Evolutionary conservation across 176 grass and related monocot genomes (phyloP).

Genomic region (bread wheat (Triticum aestivum)): IWGSC_CS_RefSeq_v2.1 NC_057806.1:275987805-275988304

Average conservation of each 20-base stretch:
- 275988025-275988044: neutral
- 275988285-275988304: neutral
- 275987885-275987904: neutral
- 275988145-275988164: too few species aligned
- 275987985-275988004: neutral
- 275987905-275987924: neutral
- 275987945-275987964: slow-evolving; percentile 13
- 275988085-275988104: neutral
- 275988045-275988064: slow-evolving; percentile 19
- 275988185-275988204: too few species aligned
- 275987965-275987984: slow-evolving; percentile 4
- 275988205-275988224: too few species aligned
- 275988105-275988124: too few species aligned
- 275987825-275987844: slow-evolving; percentile 38
- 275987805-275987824: slow-evolving; percentile 40
- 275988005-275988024: neutral
- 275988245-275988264: neutral
- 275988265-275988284: slow-evolving; percentile 17
- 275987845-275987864: neutral
- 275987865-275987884: neutral
- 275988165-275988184: too few species aligned
- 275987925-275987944: neutral
- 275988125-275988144: too few species aligned
- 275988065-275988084: neutral
- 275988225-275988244: too few species aligned